A percentile compares a stretch with the other conserved stretches of the same genome.
Evolutionary conservation across 2,329 filamentous ascomycete species (phyloP).

Genomic region (Sarocladiaceae sp.): DNA sequence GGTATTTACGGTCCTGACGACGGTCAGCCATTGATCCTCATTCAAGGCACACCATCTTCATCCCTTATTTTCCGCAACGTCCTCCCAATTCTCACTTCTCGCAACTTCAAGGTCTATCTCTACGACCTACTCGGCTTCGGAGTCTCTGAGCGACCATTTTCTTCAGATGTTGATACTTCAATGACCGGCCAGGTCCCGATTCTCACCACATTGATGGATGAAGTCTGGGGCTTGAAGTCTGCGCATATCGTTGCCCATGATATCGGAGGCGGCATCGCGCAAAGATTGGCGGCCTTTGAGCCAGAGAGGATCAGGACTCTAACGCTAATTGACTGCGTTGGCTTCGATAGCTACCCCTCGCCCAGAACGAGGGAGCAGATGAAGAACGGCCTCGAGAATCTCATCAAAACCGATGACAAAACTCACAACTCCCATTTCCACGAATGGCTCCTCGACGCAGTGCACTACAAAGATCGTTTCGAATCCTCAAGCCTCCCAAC

Average conservation of each 20-base stretch:
- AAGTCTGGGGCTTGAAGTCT: slow-evolving; percentile 20
- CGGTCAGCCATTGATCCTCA: slow-evolving; percentile 22
- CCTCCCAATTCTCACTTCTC: slow-evolving; percentile 16
- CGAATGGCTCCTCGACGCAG: slow-evolving; percentile 22
- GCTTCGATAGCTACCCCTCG: slow-evolving; percentile 30
- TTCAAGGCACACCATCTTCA: slow-evolving; percentile 29
- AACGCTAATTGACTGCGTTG: slow-evolving; percentile 25
- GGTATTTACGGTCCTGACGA: slow-evolving; percentile 18
- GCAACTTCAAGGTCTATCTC: slow-evolving; percentile 21
- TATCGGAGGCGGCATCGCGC: slow-evolving; percentile 26
- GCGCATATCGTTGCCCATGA: slow-evolving; percentile 25
- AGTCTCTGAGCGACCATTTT: slow-evolving; percentile 26
- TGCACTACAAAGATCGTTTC: slow-evolving; percentile 16
- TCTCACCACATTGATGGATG: slow-evolving; percentile 19
- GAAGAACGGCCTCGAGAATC: slow-evolving; percentile 21
- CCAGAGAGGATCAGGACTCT: slow-evolving; percentile 20
- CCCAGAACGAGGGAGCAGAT: slow-evolving; percentile 25
- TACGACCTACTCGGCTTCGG: slow-evolving; percentile 29
- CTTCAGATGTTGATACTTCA: slow-evolving; percentile 24
- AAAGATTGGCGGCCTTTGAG: slow-evolving; percentile 21
- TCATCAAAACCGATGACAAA: slow-evolving; percentile 18
- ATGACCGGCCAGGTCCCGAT: slow-evolving; percentile 27
- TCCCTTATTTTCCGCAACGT: slow-evolving; percentile 30
- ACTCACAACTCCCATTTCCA: slow-evolving; percentile 21
- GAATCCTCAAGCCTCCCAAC: slow-evolving; percentile 18